Conservation (phyloP, 2,329 filamentous ascomycete species). For the Shiraia bambusicola region DNA sequence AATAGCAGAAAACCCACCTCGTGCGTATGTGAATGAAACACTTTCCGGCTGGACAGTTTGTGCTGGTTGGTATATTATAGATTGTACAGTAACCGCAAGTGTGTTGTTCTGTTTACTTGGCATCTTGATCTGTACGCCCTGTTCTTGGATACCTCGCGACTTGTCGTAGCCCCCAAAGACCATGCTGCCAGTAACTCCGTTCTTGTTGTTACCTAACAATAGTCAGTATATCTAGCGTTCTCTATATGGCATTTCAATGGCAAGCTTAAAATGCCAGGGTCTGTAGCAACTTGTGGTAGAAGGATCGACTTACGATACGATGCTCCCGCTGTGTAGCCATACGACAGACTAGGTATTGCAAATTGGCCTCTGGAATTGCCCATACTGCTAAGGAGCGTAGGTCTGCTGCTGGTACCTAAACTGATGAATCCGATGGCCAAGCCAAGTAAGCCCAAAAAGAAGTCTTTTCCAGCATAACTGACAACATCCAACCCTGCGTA, state of each 20-base stretch:
- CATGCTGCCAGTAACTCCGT: constrained; percentile 35
- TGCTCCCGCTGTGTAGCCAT: constrained; percentile 41
- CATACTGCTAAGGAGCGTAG: constrained; percentile 28
- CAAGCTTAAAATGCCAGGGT: no score
- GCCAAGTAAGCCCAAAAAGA: constrained; percentile 38
- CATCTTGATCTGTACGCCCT: constrained; percentile 21
- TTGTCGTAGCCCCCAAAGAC: constrained; percentile 47
- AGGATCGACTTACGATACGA: constrained; percentile 41
- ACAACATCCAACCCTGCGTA: constrained; percentile 23
- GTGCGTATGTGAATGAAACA: constrained; percentile 11
- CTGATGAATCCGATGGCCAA: constrained; percentile 18
- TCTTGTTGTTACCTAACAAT: constrained; percentile 26
- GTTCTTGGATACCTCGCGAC: constrained; percentile 25
- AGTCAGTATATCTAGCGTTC: constrained; percentile 10
- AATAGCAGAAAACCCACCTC: constrained; percentile 26
- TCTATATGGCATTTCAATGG: no score
- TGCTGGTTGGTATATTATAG: constrained; percentile 25
- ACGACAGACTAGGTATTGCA: constrained; percentile 30
- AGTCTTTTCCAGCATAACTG: constrained; percentile 18
- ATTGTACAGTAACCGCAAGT: constrained; percentile 29
- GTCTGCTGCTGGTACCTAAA: constrained; percentile 4
- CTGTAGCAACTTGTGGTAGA: no score
- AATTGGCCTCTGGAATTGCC: background rate
- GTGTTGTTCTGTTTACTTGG: constrained; percentile 21
- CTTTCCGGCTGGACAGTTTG: constrained; percentile 9